These are phyloP conservation scores for Penicillium brevicompactum DNA, from an alignment of 2,329 filamentous ascomycete species.

Conservation along the genomic window DNA sequence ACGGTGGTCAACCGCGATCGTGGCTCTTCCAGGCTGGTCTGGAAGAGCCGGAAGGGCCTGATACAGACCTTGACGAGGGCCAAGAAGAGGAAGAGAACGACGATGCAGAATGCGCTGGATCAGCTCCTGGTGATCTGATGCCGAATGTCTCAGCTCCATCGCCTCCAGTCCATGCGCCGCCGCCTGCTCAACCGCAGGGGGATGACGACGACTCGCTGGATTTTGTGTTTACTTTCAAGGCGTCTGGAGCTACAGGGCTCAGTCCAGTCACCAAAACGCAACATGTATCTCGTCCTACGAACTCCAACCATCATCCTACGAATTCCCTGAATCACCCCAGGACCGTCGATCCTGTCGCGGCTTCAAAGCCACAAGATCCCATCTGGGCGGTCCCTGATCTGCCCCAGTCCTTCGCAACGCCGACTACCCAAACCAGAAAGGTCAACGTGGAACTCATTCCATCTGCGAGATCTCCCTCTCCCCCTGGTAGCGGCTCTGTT, in stretches of 20 bases:
- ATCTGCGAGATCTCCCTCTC: constrained; percentile 30
- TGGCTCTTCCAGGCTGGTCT: constrained; percentile 24
- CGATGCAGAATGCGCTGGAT: constrained; percentile 1
- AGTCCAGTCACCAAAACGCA: constrained; percentile 1
- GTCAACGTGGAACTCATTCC: constrained; percentile 9
- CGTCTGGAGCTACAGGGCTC: constrained; percentile 10
- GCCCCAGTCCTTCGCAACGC: constrained; percentile 20
- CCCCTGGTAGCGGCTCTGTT: constrained; percentile 38
- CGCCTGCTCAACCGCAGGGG: not conserved
- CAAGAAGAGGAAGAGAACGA: constrained; percentile 5
- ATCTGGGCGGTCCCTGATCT: constrained; percentile 25
- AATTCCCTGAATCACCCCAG: not conserved
- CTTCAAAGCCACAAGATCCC: constrained; percentile 15
- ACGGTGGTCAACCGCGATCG: constrained; percentile 33
- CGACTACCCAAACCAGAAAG: constrained; percentile 16
- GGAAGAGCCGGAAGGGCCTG: constrained; percentile 8
- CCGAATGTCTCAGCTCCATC: not conserved
- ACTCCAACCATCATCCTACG: not conserved
- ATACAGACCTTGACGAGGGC: constrained; percentile 4
- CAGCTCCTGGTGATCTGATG: not conserved
- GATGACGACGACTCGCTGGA: constrained; percentile 1
- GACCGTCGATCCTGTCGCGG: not conserved
- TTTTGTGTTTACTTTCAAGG: constrained; percentile 7
- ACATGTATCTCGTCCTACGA: not conserved
- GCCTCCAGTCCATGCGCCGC: not conserved